Percentiles rank a stretch among this genome's conserved stretches.
phyloP scores from a whole-genome alignment of 208 protist genomes.

The Herpetomonas tarakana region DNA sequence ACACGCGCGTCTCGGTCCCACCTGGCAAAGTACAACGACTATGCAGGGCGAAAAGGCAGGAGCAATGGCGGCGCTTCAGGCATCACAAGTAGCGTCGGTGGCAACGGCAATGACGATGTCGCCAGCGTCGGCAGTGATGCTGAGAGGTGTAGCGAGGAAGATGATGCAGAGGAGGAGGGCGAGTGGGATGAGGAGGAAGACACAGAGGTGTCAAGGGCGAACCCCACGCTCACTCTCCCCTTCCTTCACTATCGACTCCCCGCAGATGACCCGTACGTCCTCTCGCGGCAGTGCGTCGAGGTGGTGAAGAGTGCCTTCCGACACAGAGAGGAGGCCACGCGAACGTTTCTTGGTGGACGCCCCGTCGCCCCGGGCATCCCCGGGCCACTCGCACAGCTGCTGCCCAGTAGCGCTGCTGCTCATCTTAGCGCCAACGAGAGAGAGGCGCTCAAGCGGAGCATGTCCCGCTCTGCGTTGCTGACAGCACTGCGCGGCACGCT shows the following conservation, averaged over 20 bases:
- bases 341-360: slow-evolving; percentile 14
- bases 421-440: background rate
- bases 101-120: too few relatives aligned
- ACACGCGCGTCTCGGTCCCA: background rate
- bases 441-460: slow-evolving; percentile 1
- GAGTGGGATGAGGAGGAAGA: background rate
- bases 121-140: too few relatives aligned
- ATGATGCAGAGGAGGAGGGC: background rate
- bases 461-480: slow-evolving; percentile 16
- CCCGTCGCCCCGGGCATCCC: slow-evolving; percentile 13
- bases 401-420: background rate
- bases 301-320: slow-evolving; percentile 31
- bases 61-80: too few relatives aligned
- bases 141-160: too few relatives aligned
- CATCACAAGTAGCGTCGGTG: too few relatives aligned
- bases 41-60: too few relatives aligned
- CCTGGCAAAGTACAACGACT: background rate
- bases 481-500: slow-evolving; percentile 17
- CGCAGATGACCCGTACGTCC: slow-evolving; percentile 2
- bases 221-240: background rate
- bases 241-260: slow-evolving; percentile 12
- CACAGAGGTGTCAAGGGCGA: background rate
- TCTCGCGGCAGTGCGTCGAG: slow-evolving; percentile 19
- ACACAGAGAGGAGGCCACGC: slow-evolving; percentile 15
- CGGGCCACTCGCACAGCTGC: background rate